phyloP scores from a whole-genome alignment of 805 yeast genomes.

The Maudiozyma pseudohumilis region DNA sequence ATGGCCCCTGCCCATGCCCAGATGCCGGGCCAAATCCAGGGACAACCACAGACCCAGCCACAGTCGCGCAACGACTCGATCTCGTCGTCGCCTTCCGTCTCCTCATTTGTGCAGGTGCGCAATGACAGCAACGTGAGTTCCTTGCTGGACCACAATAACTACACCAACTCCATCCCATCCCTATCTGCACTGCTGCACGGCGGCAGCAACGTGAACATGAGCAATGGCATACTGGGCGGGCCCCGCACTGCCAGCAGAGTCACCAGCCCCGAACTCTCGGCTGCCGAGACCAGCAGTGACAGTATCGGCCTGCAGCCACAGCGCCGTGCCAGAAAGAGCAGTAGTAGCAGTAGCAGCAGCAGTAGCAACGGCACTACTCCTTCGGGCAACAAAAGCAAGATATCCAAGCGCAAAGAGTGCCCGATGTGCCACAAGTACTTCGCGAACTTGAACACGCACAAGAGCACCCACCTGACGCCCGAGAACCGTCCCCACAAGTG shows the following conservation, averaged over 20 bases:
- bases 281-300: not conserved
- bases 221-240: no score
- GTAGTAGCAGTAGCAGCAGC: not conserved
- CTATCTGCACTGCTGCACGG: not conserved
- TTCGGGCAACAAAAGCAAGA: not conserved
- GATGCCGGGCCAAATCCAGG: no score
- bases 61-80: not conserved
- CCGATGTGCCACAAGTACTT: constrained; percentile 58
- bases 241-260: not conserved
- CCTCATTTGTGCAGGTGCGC: not conserved
- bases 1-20: no score
- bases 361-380: not conserved
- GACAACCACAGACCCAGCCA: no score
- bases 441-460: constrained; percentile 75
- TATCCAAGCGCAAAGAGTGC: constrained; percentile 56
- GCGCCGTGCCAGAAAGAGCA: not conserved
- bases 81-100: not conserved
- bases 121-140: not conserved
- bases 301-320: not conserved
- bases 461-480: constrained; percentile 66
- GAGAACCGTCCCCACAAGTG: constrained; percentile 71
- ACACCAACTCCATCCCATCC: constrained; percentile 1
- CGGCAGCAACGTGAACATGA: no score
- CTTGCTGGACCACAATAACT: not conserved
- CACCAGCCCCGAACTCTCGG: not conserved